Base-by-base conservation (phyloP, 2,329 filamentous ascomycete species). In the Aspergillus sp. region DNA sequence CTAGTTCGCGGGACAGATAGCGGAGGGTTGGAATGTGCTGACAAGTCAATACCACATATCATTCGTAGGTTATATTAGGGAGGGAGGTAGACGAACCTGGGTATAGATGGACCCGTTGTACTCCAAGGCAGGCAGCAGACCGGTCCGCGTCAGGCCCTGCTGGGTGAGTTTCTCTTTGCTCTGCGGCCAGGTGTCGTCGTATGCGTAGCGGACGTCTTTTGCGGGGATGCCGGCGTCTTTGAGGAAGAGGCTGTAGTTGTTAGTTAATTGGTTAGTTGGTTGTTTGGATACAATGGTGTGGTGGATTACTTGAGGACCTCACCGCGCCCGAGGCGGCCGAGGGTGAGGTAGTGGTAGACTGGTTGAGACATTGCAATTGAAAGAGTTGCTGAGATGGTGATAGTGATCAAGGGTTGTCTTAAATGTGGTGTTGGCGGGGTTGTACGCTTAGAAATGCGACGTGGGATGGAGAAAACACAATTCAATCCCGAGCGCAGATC, bases 251-350 rank as follows among this genome's bases (percentile, higher is more conserved):
- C 51, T 53, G 33, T 44, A 7, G 24, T 35, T 45, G 17, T 17
- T 17, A 17, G 17, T 17, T 17, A 17, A 4, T 14, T 52, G 0
- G 6, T n/a, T 48, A 23, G 12, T 37, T 6, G 17, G 17, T 17
- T 17, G 17, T 17, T 17, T 17, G 17, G 17, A 17, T 17, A 17
- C 17, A 17, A 17, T 17, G 17, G 17, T 17, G 17, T 17, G 17
- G 17, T 17, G 17, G 17, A 17, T 7, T 17, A 53, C 50, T 53
- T 53, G 41, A 46, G 41, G 41, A 53, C 51, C 19, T 53, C 51
- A 8, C 51, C 51, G 31, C 51, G 51, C 15, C 51, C 51, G 51
- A 53, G 51, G 6, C 51, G 51, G 19, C 51, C 51, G 51, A 53
- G 24, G 31, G 40, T 35, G 41, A 53, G 51, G 51, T 53, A 53